phyloP scores from a whole-genome alignment of 805 yeast genomes.

The Pichia thaimueangensis region DNA sequence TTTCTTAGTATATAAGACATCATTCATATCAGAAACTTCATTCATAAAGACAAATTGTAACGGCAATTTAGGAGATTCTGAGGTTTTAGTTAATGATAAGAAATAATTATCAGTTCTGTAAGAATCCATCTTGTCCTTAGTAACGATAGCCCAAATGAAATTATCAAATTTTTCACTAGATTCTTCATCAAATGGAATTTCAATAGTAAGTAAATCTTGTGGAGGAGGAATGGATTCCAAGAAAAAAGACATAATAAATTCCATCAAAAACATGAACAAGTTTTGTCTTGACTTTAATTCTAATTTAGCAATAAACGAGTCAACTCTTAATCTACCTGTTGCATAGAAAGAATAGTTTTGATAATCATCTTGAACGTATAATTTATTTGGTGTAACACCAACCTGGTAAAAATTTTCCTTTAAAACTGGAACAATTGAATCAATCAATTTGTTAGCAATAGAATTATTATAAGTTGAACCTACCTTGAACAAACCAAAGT shows the following conservation, averaged over 20 bases:
- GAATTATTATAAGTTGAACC: conserved; percentile 58
- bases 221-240: conserved; percentile 50
- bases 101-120: conserved; percentile 72
- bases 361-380: conserved; percentile 55
- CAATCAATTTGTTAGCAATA: conserved; percentile 48
- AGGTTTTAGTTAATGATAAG: conserved; percentile 76
- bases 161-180: conserved; percentile 46
- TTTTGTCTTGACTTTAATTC: conserved; percentile 77
- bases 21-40: conserved; percentile 79
- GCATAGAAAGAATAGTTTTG: conserved; percentile 68
- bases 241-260: conserved; percentile 51
- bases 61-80: conserved; percentile 68
- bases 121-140: conserved; percentile 75
- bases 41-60: conserved; percentile 77
- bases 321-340: conserved; percentile 79
- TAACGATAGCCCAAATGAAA: conserved; percentile 77
- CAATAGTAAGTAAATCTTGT: conserved; percentile 55
- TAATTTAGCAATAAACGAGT: conserved; percentile 53
- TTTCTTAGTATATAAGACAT: conserved; percentile 47
- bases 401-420: conserved; percentile 70
- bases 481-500: conserved; percentile 43
- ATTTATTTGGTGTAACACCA: conserved; percentile 45
- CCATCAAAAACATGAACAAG: conserved; percentile 58
- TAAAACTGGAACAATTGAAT: conserved; percentile 41
- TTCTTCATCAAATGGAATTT: conserved; percentile 46